Percentiles rank a stretch among this genome's conserved stretches.
phyloP scores from a whole-genome alignment of 2,329 filamentous ascomycete genomes.

The Apiospora saccharicola region DNA sequence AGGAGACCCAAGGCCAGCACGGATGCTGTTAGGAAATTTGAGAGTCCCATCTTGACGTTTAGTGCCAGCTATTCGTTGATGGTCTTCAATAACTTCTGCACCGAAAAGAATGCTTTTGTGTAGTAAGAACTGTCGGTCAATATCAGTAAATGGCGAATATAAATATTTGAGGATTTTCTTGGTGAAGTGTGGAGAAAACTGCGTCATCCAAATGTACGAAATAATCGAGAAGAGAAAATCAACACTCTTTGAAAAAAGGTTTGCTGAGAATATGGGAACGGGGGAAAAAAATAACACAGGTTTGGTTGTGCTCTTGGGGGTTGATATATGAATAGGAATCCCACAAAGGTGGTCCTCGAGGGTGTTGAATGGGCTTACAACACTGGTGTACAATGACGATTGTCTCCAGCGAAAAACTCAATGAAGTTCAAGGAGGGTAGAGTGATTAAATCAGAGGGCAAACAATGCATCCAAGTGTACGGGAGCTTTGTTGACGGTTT shows the following conservation, averaged over 20 bases:
- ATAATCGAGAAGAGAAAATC: neutral
- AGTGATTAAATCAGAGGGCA: slow-evolving; percentile 21
- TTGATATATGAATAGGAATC: slow-evolving; percentile 8
- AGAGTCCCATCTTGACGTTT: slow-evolving; percentile 43
- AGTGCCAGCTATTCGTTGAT: slow-evolving; percentile 41
- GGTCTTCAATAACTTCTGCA: slow-evolving; percentile 30
- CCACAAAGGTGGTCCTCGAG: neutral
- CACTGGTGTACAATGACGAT: slow-evolving; percentile 10
- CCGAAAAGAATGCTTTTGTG: slow-evolving; percentile 31
- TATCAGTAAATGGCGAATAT: slow-evolving; percentile 1
- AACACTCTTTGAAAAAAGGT: neutral
- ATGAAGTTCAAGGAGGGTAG: slow-evolving; percentile 16
- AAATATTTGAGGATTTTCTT: neutral
- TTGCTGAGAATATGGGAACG: slow-evolving; percentile 1
- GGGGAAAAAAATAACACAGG: neutral
- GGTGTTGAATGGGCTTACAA: neutral
- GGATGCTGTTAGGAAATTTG: slow-evolving; percentile 39
- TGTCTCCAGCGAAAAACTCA: neutral
- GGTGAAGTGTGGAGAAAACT: neutral
- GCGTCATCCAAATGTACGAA: neutral
- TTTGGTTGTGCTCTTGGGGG: neutral
- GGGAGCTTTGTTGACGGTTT: neutral
- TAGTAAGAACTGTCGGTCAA: slow-evolving; percentile 19
- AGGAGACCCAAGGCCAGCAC: slow-evolving; percentile 39
- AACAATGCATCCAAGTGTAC: neutral